Percentiles rank a stretch among this genome's conserved stretches.
These are phyloP conservation scores for Lichenothelia convexa DNA, from an alignment of 495 filamentous ascomycete species.

Conservation along the genomic window DNA sequence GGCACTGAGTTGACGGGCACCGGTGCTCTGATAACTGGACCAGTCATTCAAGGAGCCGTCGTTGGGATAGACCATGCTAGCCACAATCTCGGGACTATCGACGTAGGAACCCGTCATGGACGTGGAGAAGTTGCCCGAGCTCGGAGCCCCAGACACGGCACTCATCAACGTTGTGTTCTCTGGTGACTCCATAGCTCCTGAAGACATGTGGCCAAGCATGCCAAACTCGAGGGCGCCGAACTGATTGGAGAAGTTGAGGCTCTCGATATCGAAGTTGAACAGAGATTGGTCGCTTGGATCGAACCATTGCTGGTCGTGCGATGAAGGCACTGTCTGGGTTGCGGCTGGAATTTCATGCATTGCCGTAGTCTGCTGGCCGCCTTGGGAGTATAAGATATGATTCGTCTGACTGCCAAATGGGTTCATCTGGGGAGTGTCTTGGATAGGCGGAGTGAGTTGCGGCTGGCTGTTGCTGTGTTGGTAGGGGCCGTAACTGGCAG, in stretches of 20 bases:
- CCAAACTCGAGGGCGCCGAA: conserved; percentile 88
- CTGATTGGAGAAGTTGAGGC: conserved; percentile 86
- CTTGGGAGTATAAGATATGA: conserved; percentile 15
- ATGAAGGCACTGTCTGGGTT: conserved; percentile 21
- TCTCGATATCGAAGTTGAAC: conserved; percentile 86
- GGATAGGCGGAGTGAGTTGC: conserved; percentile 10
- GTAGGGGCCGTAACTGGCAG: neutral
- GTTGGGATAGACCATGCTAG: conserved; percentile 8
- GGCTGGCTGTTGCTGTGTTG: neutral
- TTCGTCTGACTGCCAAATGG: conserved; percentile 13
- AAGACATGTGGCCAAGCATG: conserved; percentile 87
- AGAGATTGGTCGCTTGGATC: conserved; percentile 79
- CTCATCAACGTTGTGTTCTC: conserved; percentile 34
- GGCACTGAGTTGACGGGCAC: conserved; percentile 8
- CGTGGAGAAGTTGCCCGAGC: neutral
- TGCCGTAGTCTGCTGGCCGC: conserved; percentile 16
- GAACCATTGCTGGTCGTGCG: conserved; percentile 26
- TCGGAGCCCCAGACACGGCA: conserved; percentile 2
- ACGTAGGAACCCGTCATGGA: neutral
- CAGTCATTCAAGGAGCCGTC: conserved; percentile 3
- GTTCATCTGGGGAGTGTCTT: conserved; percentile 8
- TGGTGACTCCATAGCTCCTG: conserved; percentile 61
- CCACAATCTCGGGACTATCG: neutral
- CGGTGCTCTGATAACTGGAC: conserved; percentile 7
- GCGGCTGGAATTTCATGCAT: conserved; percentile 22